A percentile compares a stretch with the other conserved stretches of the same genome.
Evolutionary conservation across 495 filamentous ascomycete species (phyloP).

Genomic region (Hyaloscypha variabilis): DNA sequence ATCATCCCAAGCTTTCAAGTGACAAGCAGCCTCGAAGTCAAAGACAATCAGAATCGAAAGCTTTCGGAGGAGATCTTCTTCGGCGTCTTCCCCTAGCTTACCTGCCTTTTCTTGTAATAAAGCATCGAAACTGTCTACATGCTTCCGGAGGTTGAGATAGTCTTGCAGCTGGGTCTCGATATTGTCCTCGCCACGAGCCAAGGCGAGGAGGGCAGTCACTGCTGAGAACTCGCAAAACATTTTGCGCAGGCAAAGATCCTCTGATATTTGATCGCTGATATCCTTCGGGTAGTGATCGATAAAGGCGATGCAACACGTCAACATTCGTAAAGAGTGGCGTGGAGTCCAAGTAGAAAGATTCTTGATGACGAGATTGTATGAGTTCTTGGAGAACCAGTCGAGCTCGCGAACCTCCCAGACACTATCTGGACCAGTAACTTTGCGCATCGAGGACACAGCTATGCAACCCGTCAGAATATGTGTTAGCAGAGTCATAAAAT

Average conservation of each 20-base stretch:
- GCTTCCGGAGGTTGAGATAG: conserved; percentile 59
- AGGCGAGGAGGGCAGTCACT: conserved; percentile 56
- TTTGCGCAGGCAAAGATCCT: conserved; percentile 57
- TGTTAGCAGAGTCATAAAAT: neutral
- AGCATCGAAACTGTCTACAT: conserved; percentile 57
- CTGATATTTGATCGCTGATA: conserved; percentile 36
- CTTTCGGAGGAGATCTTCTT: conserved; percentile 59
- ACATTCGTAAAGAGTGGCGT: conserved; percentile 53
- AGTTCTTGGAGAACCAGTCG: conserved; percentile 80
- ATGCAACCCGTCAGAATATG: conserved; percentile 19
- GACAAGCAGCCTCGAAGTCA: conserved; percentile 74
- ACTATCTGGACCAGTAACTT: conserved; percentile 35
- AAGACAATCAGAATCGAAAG: conserved; percentile 66
- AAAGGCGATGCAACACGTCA: conserved; percentile 64
- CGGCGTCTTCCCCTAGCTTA: conserved; percentile 44
- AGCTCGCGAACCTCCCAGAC: conserved; percentile 64
- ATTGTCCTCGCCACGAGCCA: conserved; percentile 68
- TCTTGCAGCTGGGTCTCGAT: conserved; percentile 58
- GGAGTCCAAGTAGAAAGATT: conserved; percentile 57
- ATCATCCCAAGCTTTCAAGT: conserved; percentile 67
- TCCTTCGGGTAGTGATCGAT: conserved; percentile 60
- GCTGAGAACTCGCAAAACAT: conserved; percentile 73
- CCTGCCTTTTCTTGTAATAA: conserved; percentile 47
- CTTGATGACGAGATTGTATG: conserved; percentile 73
- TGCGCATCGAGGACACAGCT: conserved; percentile 50